Base-by-base conservation (phyloP, 2,329 filamentous ascomycete species). In the Colletotrichum tropicale region DNA sequence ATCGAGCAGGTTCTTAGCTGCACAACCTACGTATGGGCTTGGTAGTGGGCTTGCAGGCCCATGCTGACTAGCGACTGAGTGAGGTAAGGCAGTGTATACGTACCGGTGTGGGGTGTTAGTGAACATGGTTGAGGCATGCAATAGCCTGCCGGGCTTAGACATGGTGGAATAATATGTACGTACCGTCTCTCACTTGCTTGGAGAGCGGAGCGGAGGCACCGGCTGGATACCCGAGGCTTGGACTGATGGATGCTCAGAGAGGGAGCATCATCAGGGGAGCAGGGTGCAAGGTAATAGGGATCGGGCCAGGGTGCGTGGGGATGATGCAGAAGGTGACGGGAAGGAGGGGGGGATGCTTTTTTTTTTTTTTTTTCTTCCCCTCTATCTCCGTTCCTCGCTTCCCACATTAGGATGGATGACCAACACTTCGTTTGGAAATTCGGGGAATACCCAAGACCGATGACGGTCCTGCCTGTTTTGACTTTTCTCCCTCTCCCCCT, bases 21-120 rank as follows among this genome's bases (percentile, higher is more conserved):
- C 38, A 66, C 36, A 28, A 21, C 62, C 67, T 74, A 74, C 71
- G 71, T 74, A 74, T 58, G 58, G 67, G 58, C 71, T 74, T 74
- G 71, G 24, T 24, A 28, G 30, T 64, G 30, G 62, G 32, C 61
- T 66, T n/a, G 24, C 21, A 32, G 58, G 58, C 58, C 58, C 58
- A 61, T 61, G 36, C 36, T 10, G 62, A 18, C 18, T 34, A 56
- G 24, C 43, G 60, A 71, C 21, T 30, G 43, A 55, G 58, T 74
- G 71, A 74, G 58, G 66, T 74, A 70, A 62, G 38, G 38, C 48
- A 43, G 21, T 7, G 21, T 28, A 30, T 67, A 67, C 65, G 65
- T 67, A 56, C 28, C 26, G 21, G 6, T 52, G 26, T 66, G 38
- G 64, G 24, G 36, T 8, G 13, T 36, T 26, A 26, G n/a, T 70